Percentiles rank a stretch among this genome's conserved stretches.
Evolutionary conservation across 345 rosid genomes (phyloP).

Genomic region (Geranium rotundifolium): DNA sequence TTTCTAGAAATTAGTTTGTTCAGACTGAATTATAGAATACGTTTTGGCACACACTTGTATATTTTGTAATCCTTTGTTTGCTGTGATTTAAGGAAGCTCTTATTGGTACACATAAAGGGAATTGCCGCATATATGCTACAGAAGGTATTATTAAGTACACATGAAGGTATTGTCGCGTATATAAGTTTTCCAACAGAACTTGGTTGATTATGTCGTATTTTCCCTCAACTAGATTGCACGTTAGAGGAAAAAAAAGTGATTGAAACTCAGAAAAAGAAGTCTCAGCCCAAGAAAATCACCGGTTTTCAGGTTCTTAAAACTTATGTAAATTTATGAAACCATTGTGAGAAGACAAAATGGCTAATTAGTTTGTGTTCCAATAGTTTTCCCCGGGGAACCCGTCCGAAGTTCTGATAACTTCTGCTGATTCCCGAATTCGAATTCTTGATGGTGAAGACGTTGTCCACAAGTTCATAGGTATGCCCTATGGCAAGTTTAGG

Average conservation of each 20-base stretch:
- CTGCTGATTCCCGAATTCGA: constrained; percentile 86
- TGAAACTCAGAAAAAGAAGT: constrained; percentile 51
- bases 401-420: constrained; percentile 67
- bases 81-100: constrained; percentile 49
- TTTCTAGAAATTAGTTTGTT: too few relatives aligned
- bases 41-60: too few relatives aligned
- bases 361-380: not conserved
- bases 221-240: constrained; percentile 40
- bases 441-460: constrained; percentile 55
- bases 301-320: constrained; percentile 61
- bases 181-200: not conserved
- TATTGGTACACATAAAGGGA: constrained; percentile 80
- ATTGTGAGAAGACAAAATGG: too few relatives aligned
- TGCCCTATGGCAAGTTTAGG: not conserved
- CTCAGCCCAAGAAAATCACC: constrained; percentile 62
- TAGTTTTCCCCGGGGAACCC: constrained; percentile 74
- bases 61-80: not conserved
- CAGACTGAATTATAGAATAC: too few relatives aligned
- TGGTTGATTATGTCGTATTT: not conserved
- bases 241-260: constrained; percentile 36
- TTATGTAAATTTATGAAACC: too few relatives aligned
- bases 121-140: constrained; percentile 50
- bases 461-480: constrained; percentile 69
- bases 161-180: not conserved
- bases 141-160: constrained; percentile 34